Base-by-base conservation (phyloP, 345 rosid genomes). In the Brassica incana region DNA sequence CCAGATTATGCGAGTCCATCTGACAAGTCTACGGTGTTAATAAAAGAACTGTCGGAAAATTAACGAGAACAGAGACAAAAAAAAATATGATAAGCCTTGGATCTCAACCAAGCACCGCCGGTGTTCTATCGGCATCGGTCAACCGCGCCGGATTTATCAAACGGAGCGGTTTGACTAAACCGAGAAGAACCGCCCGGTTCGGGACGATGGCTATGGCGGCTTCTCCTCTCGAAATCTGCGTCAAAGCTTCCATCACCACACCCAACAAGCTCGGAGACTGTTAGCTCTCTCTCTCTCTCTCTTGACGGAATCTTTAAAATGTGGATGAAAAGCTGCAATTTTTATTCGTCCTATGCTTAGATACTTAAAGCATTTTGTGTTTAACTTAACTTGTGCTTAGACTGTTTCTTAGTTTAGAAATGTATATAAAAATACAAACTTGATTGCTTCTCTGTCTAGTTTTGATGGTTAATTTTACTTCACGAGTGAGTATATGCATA, bases 221-320 rank as follows among this genome's bases (percentile, higher is more conserved):
- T 6, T 54, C 77, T 25, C 95, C 96, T 75, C 88, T 91, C 8
- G 86, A 90, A 82, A 77, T 92, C 81, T 95, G 99, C 74, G 94
- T 89, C 69, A 95, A 95, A 88, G 95, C 93, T 66, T 95, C 99
- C 29, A 62, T 83, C 78, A 88, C 92, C 50, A 80, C 82, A 27
- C 99, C 99, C 35, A 83, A 87, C 79, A 90, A 85, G 83, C 88
- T 80, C 30, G 99, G 97, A 79, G 97, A 95, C 89, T 92, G 97
- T 95, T 25, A 90, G 90, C 43, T 43, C 59, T 80, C 80, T 80
- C 43, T 69, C 70, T 68, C 63, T 25, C 59, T 27, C 36, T 64
- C 45, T 73, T 29, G 45, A 40, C 12, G 11, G 45, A 40, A 65
- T 32, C 8, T 65, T 43, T 43, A 63, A 18, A 75, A 75, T 80